Percentiles rank a stretch among this genome's conserved stretches.
These are phyloP conservation scores for Phytopythium oedochilum DNA, from an alignment of 352 stramenopile genomes.

Conservation along the genomic window DNA sequence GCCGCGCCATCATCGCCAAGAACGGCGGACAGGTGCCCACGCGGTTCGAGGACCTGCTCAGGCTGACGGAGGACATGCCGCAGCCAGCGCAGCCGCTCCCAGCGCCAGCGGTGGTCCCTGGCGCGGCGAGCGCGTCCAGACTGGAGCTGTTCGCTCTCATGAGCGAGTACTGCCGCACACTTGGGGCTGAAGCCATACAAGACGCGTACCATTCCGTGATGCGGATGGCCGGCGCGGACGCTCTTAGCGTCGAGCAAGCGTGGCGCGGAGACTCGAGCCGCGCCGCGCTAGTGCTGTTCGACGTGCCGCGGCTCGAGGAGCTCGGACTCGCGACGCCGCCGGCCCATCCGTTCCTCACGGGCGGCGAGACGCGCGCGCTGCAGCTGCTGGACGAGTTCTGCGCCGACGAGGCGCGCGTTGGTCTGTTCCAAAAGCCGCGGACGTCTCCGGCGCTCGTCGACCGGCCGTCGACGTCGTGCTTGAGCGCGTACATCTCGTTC, in stretches of 20 bases:
- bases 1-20: slow-evolving; percentile 40
- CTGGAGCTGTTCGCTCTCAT: slow-evolving; percentile 24
- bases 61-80: slow-evolving; percentile 45
- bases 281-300: slow-evolving; percentile 21
- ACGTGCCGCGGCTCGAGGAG: slow-evolving; percentile 28
- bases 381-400: slow-evolving; percentile 54
- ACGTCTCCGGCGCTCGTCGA: slow-evolving; percentile 84
- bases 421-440: slow-evolving; percentile 95
- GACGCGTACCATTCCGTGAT: not conserved
- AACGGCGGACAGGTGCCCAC: slow-evolving; percentile 37
- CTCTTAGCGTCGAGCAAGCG: not conserved
- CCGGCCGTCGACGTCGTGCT: slow-evolving; percentile 89
- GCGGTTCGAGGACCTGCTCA: slow-evolving; percentile 51
- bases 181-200: not conserved
- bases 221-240: not conserved
- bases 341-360: slow-evolving; percentile 41
- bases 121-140: slow-evolving; percentile 15
- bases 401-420: slow-evolving; percentile 62
- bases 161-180: slow-evolving; percentile 17
- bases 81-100: slow-evolving; percentile 44
- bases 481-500: slow-evolving; percentile 91
- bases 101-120: slow-evolving; percentile 18
- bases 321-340: slow-evolving; percentile 29
- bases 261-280: not conserved
- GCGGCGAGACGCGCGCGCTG: slow-evolving; percentile 51